Percentiles rank a stretch among this genome's conserved stretches.
phyloP scores from a whole-genome alignment of 805 yeast species.

The Nakazawaea ishiwadae region DNA sequence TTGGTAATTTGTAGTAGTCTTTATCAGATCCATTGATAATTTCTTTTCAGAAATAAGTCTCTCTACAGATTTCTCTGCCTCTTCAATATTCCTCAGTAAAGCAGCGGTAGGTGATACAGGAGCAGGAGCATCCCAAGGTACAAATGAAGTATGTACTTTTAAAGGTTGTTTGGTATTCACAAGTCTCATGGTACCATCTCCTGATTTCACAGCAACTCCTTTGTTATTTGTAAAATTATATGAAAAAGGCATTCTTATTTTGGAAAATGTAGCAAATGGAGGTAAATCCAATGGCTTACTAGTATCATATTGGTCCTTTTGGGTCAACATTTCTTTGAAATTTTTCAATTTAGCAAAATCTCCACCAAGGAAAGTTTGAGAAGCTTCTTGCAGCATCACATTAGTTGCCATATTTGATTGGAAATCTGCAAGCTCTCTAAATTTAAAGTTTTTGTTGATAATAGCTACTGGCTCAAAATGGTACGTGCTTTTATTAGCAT shows the following conservation, averaged over 20 bases:
- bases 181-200: constrained; percentile 50
- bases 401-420: constrained; percentile 65
- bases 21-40: neutral
- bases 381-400: constrained; percentile 21
- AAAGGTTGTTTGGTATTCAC: constrained; percentile 38
- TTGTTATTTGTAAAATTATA: constrained; percentile 77
- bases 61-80: constrained; percentile 29
- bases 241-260: constrained; percentile 68
- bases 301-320: constrained; percentile 15
- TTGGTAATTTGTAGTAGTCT: constrained; percentile 17
- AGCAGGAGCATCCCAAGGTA: constrained; percentile 40
- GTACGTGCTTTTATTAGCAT: constrained; percentile 33
- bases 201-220: constrained; percentile 42
- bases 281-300: constrained; percentile 55
- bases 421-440: constrained; percentile 85
- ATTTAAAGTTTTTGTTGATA: constrained; percentile 63
- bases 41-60: constrained; percentile 18
- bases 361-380: constrained; percentile 16
- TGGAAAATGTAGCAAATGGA: constrained; percentile 84
- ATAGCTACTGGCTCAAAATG: constrained; percentile 60
- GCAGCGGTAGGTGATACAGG: constrained; percentile 50
- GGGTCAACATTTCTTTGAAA: constrained; percentile 29
- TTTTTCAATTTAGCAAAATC: constrained; percentile 23
- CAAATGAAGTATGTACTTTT: constrained; percentile 46
- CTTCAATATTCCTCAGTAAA: constrained; percentile 39